phyloP scores from a whole-genome alignment of 2,329 filamentous ascomycete genomes.

The Raffaelea arxii region DNA sequence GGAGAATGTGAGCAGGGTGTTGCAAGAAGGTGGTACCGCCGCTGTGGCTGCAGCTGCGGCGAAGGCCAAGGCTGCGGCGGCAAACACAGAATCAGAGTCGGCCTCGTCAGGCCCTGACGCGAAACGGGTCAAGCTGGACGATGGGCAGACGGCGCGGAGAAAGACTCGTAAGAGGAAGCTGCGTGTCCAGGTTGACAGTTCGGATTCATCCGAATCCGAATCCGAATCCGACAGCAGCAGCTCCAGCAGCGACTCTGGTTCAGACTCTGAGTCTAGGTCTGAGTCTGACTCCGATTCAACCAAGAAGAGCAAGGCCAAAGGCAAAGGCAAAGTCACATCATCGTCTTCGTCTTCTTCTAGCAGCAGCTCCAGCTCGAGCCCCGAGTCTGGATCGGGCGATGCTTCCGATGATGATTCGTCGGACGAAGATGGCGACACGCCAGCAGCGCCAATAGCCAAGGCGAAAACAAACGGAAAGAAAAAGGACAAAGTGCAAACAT shows the following conservation, averaged over 20 bases:
- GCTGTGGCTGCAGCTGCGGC: conserved; percentile 10
- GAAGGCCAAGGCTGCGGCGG: conserved; percentile 17
- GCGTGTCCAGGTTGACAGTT: conserved; percentile 20
- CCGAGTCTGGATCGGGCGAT: background rate
- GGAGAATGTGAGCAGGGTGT: conserved; percentile 45
- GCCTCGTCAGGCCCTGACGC: conserved; percentile 14
- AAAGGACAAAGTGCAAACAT: background rate
- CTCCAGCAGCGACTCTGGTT: background rate
- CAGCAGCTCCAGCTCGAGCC: background rate
- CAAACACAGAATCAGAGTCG: conserved; percentile 8
- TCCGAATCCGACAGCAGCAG: conserved; percentile 10
- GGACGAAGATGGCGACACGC: background rate
- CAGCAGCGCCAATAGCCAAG: background rate
- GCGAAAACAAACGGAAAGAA: background rate
- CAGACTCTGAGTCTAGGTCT: conserved; percentile 5
- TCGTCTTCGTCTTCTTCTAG: background rate
- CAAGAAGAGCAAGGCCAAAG: background rate
- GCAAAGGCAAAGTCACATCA: background rate
- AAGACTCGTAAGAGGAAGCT: conserved; percentile 41
- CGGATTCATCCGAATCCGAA: conserved; percentile 20
- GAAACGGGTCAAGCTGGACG: conserved; percentile 33
- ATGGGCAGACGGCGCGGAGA: conserved; percentile 36
- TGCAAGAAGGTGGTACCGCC: conserved; percentile 32
- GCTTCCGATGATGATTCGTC: background rate
- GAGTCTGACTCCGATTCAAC: conserved; percentile 6